Conservation (phyloP, 2,329 filamentous ascomycete genomes). For the Fusarium succisae region DNA sequence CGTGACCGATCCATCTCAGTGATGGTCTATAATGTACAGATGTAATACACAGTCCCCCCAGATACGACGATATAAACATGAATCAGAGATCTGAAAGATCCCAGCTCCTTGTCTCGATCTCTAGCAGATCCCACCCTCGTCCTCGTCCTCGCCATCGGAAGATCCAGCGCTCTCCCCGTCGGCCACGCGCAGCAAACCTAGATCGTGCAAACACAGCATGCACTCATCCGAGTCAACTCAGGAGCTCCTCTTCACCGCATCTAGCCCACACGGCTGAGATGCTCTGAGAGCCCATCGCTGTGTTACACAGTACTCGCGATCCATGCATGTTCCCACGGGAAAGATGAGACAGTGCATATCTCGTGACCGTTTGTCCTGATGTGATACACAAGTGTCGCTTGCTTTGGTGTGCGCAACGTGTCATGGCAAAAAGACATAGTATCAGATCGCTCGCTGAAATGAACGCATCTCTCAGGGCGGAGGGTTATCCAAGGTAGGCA, state of each 20-base stretch:
- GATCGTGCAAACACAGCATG: constrained; percentile 26
- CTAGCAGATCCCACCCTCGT: constrained; percentile 11
- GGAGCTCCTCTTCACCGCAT: constrained; percentile 33
- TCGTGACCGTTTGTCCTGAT: constrained; percentile 19
- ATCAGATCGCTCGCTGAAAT: constrained; percentile 32
- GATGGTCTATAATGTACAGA: constrained; percentile 13
- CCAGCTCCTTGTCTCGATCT: constrained; percentile 1
- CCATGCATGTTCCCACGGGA: constrained; percentile 14
- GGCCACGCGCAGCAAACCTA: constrained; percentile 2
- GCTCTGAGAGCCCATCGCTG: background rate
- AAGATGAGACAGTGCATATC: constrained; percentile 2
- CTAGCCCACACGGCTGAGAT: background rate
- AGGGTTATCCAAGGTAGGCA: constrained; percentile 42
- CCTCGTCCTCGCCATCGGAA: constrained; percentile 15
- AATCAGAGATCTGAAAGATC: constrained; percentile 8
- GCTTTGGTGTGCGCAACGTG: constrained; percentile 37
- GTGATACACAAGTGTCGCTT: constrained; percentile 35
- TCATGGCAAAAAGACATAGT: constrained; percentile 34
- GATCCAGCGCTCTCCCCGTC: constrained; percentile 31
- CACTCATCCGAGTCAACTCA: constrained; percentile 16
- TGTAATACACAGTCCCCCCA: background rate
- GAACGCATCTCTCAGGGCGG: background rate
- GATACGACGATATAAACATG: background rate
- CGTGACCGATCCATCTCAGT: background rate
- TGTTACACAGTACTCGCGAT: constrained; percentile 19